A percentile compares a stretch with the other conserved stretches of the same genome.
phyloP scores from a whole-genome alignment of 768 basidiomycete species.

The Tylopilus cervinicoccineus region DNA sequence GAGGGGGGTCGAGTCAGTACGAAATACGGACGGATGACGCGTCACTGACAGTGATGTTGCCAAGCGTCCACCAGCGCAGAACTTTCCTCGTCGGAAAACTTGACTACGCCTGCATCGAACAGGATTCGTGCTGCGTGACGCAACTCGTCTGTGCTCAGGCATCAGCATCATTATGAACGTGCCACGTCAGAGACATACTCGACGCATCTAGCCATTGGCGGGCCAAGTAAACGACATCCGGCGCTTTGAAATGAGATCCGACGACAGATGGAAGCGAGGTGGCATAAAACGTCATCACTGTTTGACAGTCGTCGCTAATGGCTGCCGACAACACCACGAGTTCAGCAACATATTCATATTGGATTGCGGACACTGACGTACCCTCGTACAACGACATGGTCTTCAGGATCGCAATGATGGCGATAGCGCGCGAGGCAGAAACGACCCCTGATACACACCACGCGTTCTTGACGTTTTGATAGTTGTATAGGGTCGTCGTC shows the following conservation, averaged over 20 bases:
- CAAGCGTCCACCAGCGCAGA: constrained; percentile 53
- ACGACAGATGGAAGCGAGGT: constrained; percentile 61
- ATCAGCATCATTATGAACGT: constrained; percentile 6
- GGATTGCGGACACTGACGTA: constrained; percentile 15
- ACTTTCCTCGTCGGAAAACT: constrained; percentile 66
- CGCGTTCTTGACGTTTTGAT: constrained; percentile 34
- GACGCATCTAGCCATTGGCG: constrained; percentile 72
- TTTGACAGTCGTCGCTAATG: constrained; percentile 61
- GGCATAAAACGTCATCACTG: constrained; percentile 78
- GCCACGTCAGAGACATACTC: constrained; percentile 40
- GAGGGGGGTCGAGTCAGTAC: constrained; percentile 6
- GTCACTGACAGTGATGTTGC: constrained; percentile 56
- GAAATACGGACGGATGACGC: not conserved
- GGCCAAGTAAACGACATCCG: constrained; percentile 72
- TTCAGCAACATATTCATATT: not conserved
- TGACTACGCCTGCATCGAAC: constrained; percentile 71
- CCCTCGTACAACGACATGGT: constrained; percentile 75
- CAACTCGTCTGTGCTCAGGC: constrained; percentile 52
- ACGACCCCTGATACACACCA: constrained; percentile 76
- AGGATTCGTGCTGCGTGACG: constrained; percentile 72
- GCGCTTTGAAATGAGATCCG: constrained; percentile 57
- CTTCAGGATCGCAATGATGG: constrained; percentile 63
- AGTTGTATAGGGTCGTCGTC: constrained; percentile 41
- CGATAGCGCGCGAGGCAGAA: constrained; percentile 67
- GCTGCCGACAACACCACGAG: constrained; percentile 39